Conservation (phyloP, 306 rosid genomes). For the Glycine soja region DNA sequence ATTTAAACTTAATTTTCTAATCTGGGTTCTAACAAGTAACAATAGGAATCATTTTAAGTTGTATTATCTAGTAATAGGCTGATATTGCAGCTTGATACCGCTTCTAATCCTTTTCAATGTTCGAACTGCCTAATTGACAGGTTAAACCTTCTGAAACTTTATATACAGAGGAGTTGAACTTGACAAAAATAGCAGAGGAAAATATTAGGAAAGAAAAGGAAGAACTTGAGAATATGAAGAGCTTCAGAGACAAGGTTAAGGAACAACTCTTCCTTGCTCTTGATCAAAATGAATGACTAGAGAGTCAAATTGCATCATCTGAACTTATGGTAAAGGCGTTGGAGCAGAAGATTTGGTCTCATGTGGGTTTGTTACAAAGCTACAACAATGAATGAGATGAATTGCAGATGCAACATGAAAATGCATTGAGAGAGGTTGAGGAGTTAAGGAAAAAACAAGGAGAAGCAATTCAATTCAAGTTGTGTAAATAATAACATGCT, state of each 20-base stretch:
- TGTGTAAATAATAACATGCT: too few relatives aligned
- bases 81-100: too few relatives aligned
- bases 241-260: conserved; percentile 55
- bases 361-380: conserved; percentile 71
- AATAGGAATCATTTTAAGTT: too few relatives aligned
- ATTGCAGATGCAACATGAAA: conserved; percentile 70
- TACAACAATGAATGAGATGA: conserved; percentile 78
- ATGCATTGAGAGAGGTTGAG: conserved; percentile 85
- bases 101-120: conserved; percentile 31
- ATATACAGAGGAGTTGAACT: conserved; percentile 62
- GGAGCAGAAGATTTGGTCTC: conserved; percentile 76
- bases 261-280: conserved; percentile 68
- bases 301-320: conserved; percentile 72
- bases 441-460: conserved; percentile 77
- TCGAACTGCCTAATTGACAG: conserved; percentile 53
- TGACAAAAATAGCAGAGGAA: conserved; percentile 70
- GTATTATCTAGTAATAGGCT: too few relatives aligned
- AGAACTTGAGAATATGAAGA: conserved; percentile 60
- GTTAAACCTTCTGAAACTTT: conserved; percentile 73
- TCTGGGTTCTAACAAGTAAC: too few relatives aligned
- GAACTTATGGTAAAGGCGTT: conserved; percentile 64
- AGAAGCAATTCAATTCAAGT: too few relatives aligned
- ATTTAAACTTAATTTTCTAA: too few relatives aligned
- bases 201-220: conserved; percentile 62
- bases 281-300: conserved; percentile 64